Conservation (phyloP, 2,329 filamentous ascomycete genomes). For the Tolypocladium ophioglossoides region DNA sequence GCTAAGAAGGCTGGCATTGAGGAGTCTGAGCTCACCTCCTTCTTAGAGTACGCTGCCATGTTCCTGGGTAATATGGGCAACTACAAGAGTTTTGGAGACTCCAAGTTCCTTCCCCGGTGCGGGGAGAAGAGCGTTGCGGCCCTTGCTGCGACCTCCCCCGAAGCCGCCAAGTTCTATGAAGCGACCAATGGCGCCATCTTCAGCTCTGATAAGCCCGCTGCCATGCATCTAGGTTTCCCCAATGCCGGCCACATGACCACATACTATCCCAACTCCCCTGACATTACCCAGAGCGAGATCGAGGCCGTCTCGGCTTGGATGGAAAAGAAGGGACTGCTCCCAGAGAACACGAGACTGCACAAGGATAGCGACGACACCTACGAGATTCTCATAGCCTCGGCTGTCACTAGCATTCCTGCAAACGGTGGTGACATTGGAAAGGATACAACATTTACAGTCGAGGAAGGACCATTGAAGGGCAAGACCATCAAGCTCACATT, state of each 20-base stretch:
- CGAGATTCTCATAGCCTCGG: constrained; percentile 67
- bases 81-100: constrained; percentile 80
- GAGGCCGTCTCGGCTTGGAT: constrained; percentile 61
- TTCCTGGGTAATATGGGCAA: constrained; percentile 76
- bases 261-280: constrained; percentile 68
- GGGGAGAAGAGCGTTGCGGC: constrained; percentile 52
- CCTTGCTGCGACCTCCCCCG: constrained; percentile 48
- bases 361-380: constrained; percentile 56
- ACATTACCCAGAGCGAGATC: constrained; percentile 67
- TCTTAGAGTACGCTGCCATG: constrained; percentile 68
- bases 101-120: constrained; percentile 71
- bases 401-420: constrained; percentile 44
- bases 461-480: constrained; percentile 49
- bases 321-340: constrained; percentile 58
- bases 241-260: constrained; percentile 69
- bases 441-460: constrained; percentile 48
- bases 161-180: constrained; percentile 54
- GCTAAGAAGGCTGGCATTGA: constrained; percentile 54
- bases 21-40: constrained; percentile 52
- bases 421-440: constrained; percentile 60
- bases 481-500: constrained; percentile 63
- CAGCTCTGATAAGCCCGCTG: constrained; percentile 48
- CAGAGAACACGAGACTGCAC: constrained; percentile 66
- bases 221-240: constrained; percentile 68
- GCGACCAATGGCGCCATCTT: constrained; percentile 65